Percentiles rank a stretch among this genome's conserved stretches.
Conservation (phyloP, 1,284 basidiomycete species). For the Paramarasmius palmivorus region DNA sequence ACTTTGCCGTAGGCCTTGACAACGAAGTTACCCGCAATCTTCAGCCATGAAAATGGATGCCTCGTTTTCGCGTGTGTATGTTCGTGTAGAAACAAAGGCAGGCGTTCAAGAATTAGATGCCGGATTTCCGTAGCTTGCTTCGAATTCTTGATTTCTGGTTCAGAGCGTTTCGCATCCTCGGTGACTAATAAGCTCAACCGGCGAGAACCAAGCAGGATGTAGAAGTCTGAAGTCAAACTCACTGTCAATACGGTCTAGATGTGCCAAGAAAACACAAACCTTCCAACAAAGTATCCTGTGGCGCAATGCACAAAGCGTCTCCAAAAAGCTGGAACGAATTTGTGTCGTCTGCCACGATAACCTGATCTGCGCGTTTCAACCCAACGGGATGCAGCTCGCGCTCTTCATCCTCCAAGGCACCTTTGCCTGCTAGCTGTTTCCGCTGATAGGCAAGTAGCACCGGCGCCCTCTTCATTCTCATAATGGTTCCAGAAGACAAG, state of each 20-base stretch:
- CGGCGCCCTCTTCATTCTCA: conserved; percentile 68
- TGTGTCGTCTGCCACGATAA: conserved; percentile 82
- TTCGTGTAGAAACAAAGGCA: conserved; percentile 92
- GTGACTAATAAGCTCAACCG: conserved; percentile 72
- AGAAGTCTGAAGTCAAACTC: conserved; percentile 52
- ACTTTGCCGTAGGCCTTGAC: conserved; percentile 69
- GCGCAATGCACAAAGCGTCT: conserved; percentile 77
- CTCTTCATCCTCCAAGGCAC: conserved; percentile 64
- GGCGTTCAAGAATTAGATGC: conserved; percentile 77
- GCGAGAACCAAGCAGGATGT: conserved; percentile 65
- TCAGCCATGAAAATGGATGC: conserved; percentile 76
- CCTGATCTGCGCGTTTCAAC: conserved; percentile 59
- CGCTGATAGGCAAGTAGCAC: conserved; percentile 76
- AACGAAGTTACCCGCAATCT: conserved; percentile 68
- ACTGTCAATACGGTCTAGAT: not conserved
- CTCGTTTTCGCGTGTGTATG: conserved; percentile 73
- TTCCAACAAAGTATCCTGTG: conserved; percentile 89
- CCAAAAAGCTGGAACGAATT: conserved; percentile 79
- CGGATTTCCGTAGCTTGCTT: conserved; percentile 53
- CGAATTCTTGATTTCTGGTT: conserved; percentile 47
- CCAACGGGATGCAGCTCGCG: conserved; percentile 64
- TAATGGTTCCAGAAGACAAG: conserved; percentile 57
- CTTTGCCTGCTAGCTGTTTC: conserved; percentile 32
- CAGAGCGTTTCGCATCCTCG: conserved; percentile 70
- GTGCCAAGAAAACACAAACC: conserved; percentile 35